phyloP scores from a whole-genome alignment of 352 stramenopile species.

The Pythium guiyangense region DNA sequence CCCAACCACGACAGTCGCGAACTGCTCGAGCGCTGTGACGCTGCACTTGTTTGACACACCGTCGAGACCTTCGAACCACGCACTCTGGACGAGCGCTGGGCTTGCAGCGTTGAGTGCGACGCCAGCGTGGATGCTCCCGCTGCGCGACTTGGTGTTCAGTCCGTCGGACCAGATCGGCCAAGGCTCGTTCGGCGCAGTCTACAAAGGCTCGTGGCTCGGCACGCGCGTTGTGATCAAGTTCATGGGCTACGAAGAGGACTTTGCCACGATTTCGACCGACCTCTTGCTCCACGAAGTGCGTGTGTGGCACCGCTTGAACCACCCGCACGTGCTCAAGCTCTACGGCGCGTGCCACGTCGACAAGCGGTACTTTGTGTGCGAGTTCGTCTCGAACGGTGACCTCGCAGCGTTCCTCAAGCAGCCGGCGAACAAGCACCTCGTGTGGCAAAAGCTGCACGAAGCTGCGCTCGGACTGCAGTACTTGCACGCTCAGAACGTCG shows the following conservation, averaged over 20 bases:
- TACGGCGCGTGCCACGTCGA: no score
- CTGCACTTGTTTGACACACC: not conserved
- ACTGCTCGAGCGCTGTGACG: not conserved
- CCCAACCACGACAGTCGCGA: not conserved
- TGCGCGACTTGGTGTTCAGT: constrained; percentile 1
- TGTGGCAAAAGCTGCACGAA: not conserved
- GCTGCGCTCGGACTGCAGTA: constrained; percentile 1
- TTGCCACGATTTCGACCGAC: not conserved
- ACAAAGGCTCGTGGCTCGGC: not conserved
- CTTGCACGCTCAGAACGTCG: not conserved
- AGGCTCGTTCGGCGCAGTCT: constrained; percentile 3
- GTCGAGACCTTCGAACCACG: not conserved
- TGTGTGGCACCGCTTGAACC: no score
- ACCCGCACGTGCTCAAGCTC: no score
- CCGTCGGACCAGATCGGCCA: not conserved
- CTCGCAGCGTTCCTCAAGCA: not conserved
- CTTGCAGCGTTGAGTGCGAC: not conserved
- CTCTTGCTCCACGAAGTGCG: not conserved
- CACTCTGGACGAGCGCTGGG: not conserved
- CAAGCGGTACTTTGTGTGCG: no score
- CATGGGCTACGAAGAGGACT: constrained; percentile 3
- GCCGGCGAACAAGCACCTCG: not conserved
- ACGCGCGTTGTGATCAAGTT: constrained; percentile 4
- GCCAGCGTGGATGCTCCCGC: constrained; percentile 2
- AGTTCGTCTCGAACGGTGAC: not conserved